A percentile compares a stretch with the other conserved stretches of the same genome.
Conservation (phyloP, 2,329 filamentous ascomycete genomes). For the Nemania bipapillata region DNA sequence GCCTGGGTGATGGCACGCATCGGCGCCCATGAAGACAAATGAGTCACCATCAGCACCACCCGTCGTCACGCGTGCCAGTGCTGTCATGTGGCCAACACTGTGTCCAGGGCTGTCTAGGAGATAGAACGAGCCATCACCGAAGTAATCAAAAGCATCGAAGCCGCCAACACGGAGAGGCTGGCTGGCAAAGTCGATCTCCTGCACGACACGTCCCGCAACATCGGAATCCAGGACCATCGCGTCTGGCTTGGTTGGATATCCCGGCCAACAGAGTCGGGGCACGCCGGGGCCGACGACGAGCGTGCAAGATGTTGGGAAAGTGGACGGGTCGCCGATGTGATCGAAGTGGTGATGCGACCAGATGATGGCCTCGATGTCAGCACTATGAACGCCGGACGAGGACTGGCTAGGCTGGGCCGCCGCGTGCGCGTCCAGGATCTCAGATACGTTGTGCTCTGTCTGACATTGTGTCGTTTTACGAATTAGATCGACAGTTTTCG, state of each 20-base stretch:
- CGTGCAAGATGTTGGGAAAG: slow-evolving; percentile 57
- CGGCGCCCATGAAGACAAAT: slow-evolving; percentile 58
- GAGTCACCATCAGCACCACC: slow-evolving; percentile 42
- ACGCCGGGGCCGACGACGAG: slow-evolving; percentile 54
- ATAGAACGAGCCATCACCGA: slow-evolving; percentile 53
- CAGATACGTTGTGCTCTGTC: too few relatives aligned
- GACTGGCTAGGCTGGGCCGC: too few relatives aligned
- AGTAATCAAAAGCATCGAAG: slow-evolving; percentile 52
- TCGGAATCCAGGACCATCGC: slow-evolving; percentile 41
- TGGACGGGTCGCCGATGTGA: slow-evolving; percentile 59
- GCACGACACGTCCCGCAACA: slow-evolving; percentile 41
- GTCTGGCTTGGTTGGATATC: slow-evolving; percentile 37
- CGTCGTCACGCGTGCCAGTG: slow-evolving; percentile 54
- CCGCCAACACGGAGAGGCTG: slow-evolving; percentile 36
- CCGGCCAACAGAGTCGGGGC: slow-evolving; percentile 42
- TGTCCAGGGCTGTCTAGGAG: slow-evolving; percentile 53
- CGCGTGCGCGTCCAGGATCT: too few relatives aligned
- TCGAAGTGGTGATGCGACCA: slow-evolving; percentile 62
- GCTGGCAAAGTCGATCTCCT: slow-evolving; percentile 43
- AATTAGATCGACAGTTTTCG: not conserved
- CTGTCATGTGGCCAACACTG: slow-evolving; percentile 52
- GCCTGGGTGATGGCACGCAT: slow-evolving; percentile 44
- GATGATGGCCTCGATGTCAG: slow-evolving; percentile 49
- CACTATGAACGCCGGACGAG: not conserved
- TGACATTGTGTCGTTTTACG: not conserved